Evolutionary conservation across 192 early-diverging fungal genomes (phyloP).

Genomic region (Endogone sp.): DNA sequence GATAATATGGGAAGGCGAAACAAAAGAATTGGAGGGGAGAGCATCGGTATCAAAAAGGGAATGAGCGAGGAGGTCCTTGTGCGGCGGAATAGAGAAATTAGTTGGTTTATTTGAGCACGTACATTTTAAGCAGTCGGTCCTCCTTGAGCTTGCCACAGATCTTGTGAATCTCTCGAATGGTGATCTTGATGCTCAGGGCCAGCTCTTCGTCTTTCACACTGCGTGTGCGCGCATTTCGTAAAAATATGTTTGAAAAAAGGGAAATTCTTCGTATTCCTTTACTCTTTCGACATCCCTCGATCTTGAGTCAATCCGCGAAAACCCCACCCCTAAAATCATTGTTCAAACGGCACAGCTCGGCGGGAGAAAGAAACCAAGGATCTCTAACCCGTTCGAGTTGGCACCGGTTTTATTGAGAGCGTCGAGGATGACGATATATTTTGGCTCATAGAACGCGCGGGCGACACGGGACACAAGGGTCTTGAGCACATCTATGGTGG

Average conservation of each 20-base stretch:
- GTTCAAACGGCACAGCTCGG: background rate
- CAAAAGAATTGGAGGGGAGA: background rate
- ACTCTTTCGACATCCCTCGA: too few species aligned
- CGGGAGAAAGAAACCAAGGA: background rate
- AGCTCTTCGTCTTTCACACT: conserved; percentile 79
- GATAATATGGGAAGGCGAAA: background rate
- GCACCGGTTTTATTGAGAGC: conserved; percentile 65
- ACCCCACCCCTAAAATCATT: too few species aligned
- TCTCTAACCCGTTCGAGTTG: conserved; percentile 8
- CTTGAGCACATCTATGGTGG: conserved; percentile 44
- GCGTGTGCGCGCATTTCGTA: background rate
- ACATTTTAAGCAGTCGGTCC: conserved; percentile 73
- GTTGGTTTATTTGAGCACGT: too few species aligned
- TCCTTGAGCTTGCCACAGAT: conserved; percentile 77
- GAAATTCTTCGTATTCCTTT: background rate
- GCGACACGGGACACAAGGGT: conserved; percentile 67
- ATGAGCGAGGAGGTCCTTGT: background rate
- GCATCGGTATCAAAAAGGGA: background rate
- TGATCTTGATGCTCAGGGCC: conserved; percentile 57
- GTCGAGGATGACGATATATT: conserved; percentile 79
- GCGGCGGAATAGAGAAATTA: background rate
- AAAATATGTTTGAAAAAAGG: background rate
- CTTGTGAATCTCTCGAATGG: conserved; percentile 66
- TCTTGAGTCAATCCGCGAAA: too few species aligned
- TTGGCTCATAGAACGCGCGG: conserved; percentile 81